Conservation (phyloP, 1,139 yeast species). For the Taphrina wiesneri region DNA sequence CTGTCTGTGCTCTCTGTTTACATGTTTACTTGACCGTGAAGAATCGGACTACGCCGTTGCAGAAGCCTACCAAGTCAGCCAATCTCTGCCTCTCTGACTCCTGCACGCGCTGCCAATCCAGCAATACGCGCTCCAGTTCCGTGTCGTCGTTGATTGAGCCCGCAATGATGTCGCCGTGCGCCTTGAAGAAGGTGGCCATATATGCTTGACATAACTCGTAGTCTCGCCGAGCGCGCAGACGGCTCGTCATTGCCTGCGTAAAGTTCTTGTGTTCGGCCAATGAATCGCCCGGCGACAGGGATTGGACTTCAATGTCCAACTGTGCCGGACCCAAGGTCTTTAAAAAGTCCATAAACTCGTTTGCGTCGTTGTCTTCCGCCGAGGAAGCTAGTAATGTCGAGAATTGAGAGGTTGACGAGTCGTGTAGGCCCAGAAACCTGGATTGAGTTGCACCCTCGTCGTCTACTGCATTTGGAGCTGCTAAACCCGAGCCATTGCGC, state of each 20-base stretch:
- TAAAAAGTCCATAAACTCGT: slow-evolving; percentile 57
- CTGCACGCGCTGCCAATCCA: slow-evolving; percentile 55
- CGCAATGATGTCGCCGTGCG: slow-evolving; percentile 80
- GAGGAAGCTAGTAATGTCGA: slow-evolving; percentile 65
- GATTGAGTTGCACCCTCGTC: not conserved
- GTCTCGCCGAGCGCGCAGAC: slow-evolving; percentile 59
- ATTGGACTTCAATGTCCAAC: slow-evolving; percentile 82
- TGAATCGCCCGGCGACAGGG: slow-evolving; percentile 65
- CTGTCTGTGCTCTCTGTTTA: not conserved
- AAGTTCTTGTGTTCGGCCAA: slow-evolving; percentile 65
- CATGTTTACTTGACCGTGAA: slow-evolving; percentile 43
- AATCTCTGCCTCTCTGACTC: slow-evolving; percentile 52
- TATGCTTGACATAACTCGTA: slow-evolving; percentile 76
- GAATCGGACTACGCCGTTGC: slow-evolving; percentile 77
- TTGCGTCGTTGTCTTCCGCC: slow-evolving; percentile 47
- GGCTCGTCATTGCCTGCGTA: slow-evolving; percentile 63
- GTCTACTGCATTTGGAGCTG: not conserved
- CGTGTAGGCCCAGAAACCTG: slow-evolving; percentile 6
- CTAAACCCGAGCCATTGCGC: slow-evolving; percentile 35
- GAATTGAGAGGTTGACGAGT: slow-evolving; percentile 55
- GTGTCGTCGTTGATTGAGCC: slow-evolving; percentile 46
- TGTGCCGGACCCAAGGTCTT: slow-evolving; percentile 71
- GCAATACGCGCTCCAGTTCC: slow-evolving; percentile 48
- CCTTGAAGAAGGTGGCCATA: slow-evolving; percentile 68
- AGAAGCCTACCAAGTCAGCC: slow-evolving; percentile 73